A percentile compares a stretch with the other conserved stretches of the same genome.
phyloP scores from a whole-genome alignment of 2,329 filamentous ascomycete genomes.

The Phoma sp. region DNA sequence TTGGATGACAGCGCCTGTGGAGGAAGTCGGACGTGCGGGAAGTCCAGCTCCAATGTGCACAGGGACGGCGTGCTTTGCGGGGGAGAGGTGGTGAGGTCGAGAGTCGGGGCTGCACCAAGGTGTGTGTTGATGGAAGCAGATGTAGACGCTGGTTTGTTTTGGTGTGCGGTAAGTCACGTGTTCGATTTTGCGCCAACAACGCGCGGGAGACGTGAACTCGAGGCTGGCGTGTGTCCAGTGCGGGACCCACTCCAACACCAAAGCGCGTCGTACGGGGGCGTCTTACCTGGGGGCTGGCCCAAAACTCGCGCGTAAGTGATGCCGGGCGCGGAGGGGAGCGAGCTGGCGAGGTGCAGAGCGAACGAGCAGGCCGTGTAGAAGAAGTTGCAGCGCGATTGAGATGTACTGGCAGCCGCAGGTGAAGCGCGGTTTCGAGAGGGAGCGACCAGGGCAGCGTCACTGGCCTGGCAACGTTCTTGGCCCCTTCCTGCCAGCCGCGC shows the following conservation, averaged over 20 bases:
- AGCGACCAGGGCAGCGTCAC: conserved; percentile 15
- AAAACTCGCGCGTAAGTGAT: conserved; percentile 32
- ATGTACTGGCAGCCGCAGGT: not conserved
- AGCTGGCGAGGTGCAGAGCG: conserved; percentile 9
- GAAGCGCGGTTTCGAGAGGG: conserved; percentile 25
- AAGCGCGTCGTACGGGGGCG: conserved; percentile 42
- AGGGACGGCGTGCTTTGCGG: conserved; percentile 25
- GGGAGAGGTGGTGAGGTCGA: conserved; percentile 24
- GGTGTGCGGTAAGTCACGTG: conserved; percentile 29
- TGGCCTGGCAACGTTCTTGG: conserved; percentile 23
- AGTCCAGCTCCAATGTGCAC: conserved; percentile 42
- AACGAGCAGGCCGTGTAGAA: conserved; percentile 7
- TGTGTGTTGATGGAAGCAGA: conserved; percentile 43
- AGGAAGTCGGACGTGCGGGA: conserved; percentile 36
- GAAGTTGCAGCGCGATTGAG: conserved; percentile 22
- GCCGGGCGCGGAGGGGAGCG: conserved; percentile 10
- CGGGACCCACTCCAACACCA: conserved; percentile 31
- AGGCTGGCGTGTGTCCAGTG: conserved; percentile 38
- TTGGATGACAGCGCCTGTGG: conserved; percentile 33
- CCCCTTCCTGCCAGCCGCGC: conserved; percentile 7
- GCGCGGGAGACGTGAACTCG: conserved; percentile 35
- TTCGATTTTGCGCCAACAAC: conserved; percentile 27
- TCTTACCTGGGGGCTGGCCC: conserved; percentile 14
- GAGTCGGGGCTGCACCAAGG: conserved; percentile 40
- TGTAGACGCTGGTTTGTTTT: conserved; percentile 46